Evolutionary conservation across 2,329 filamentous ascomycete genomes (phyloP), one percentile per base, ranked within the genome.

Genomic region (Talaromyces funiculosus): DNA sequence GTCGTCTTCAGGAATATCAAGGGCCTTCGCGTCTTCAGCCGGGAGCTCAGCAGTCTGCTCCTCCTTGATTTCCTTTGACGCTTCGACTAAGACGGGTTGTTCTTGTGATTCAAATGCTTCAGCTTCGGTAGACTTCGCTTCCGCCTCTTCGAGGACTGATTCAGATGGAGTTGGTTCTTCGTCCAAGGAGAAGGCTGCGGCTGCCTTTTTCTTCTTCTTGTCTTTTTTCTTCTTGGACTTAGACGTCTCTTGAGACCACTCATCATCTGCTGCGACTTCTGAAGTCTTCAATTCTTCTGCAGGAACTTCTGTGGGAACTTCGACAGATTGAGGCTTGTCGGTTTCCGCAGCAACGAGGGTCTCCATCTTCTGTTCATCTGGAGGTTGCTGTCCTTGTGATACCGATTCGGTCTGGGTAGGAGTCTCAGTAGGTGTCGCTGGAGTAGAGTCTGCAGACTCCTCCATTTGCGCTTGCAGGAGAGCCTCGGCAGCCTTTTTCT

Each of bases 141-240:
- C 26, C 4, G 5, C 47, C 29, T 22, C 47, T 20, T 51, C 47
- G 10, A 35, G n/a, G 8, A 35, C 6, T 8, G 47, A 10, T 22
- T 33, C n/a, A 22, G 42, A 26, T 47, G 8, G 22, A 33, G 18
- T 35, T 14, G 47, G 9, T 38, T 57, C 55, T 20, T 49, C 42
- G 8, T 47, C 42, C 22, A 38, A 38, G 20, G 31, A 4, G 24
- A 38, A 31, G n/a, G 33, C 9, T 14, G 22, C 29, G 4, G 31
- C n/a, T 6, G 55, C 42, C 55, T 29, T 57, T 59, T 73, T 72
- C 60, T 70, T 70, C 61, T 78, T 77, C 67, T 78, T 77, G 16
- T 67, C 77, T 68, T 71, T 73, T 12, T 66, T 64, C 42, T 70
- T 71, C 53, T 70, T 69, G 14, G 64, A 66, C 49, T 65, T 69